phyloP scores from a whole-genome alignment of 129 eudicot genomes.

The Flaveria robusta region DNA sequence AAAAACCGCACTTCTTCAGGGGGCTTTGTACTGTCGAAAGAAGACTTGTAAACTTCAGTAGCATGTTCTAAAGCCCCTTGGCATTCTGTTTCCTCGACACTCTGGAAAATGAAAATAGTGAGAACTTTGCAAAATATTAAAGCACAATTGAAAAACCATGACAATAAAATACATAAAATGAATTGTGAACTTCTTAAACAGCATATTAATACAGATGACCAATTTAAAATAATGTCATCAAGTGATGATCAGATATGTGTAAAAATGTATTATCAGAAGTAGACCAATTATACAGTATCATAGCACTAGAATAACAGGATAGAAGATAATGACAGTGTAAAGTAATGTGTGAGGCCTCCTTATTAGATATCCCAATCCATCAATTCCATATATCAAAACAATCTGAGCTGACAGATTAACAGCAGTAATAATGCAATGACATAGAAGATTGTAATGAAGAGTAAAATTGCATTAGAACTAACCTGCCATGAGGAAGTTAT shows the following conservation, averaged over 20 bases:
- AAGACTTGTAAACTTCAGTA: constrained; percentile 80
- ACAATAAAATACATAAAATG: constrained; percentile 7
- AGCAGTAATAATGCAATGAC: constrained; percentile 1
- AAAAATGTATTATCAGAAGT: not conserved
- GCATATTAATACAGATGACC: not conserved
- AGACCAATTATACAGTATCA: constrained; percentile 4
- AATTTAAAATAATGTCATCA: not conserved
- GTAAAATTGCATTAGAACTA: constrained; percentile 28
- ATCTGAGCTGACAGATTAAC: constrained; percentile 11
- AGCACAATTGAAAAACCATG: not conserved
- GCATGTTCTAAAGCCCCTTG: constrained; percentile 86
- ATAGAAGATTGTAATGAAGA: not conserved
- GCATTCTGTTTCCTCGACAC: constrained; percentile 99
- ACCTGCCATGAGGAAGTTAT: constrained; percentile 99
- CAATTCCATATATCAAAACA: not conserved
- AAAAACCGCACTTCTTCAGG: constrained; percentile 80
- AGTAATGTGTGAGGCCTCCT: not conserved
- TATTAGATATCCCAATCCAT: not conserved
- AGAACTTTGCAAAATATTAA: constrained; percentile 2
- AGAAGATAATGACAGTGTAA: not conserved
- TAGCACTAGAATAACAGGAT: not conserved
- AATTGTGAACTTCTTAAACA: not conserved
- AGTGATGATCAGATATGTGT: not conserved
- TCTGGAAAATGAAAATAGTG: constrained; percentile 44
- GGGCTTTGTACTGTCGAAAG: constrained; percentile 81